Conservation (phyloP, 805 yeast genomes). For the Cyberlindnera euphorbiae region DNA sequence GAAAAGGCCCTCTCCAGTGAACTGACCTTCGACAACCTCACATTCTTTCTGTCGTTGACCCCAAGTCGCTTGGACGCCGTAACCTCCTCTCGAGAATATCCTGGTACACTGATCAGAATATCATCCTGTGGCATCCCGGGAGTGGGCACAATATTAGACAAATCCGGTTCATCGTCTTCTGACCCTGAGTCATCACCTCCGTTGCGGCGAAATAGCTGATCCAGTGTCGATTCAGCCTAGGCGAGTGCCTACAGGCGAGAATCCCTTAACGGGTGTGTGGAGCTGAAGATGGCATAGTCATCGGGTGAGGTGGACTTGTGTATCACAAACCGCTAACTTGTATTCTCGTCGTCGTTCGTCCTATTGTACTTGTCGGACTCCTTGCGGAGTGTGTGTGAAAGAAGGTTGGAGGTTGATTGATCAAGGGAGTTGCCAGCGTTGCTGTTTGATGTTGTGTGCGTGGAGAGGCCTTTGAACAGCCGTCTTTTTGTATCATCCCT, state of each 20-base stretch:
- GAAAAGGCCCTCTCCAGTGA: constrained; percentile 22
- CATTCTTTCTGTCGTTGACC: constrained; percentile 22
- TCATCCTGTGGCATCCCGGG: constrained; percentile 18
- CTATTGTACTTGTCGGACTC: constrained; percentile 23
- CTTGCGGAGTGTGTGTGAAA: constrained; percentile 24
- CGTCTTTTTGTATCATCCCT: constrained; percentile 22
- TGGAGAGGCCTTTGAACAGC: constrained; percentile 19
- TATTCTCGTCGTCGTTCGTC: constrained; percentile 4
- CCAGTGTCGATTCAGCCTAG: constrained; percentile 22
- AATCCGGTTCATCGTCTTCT: constrained; percentile 26
- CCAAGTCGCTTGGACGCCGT: constrained; percentile 22
- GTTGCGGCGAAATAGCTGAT: constrained; percentile 21
- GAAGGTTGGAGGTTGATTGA: constrained; percentile 18
- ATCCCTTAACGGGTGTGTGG: constrained; percentile 21
- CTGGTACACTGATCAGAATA: constrained; percentile 25
- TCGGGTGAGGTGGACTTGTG: constrained; percentile 26
- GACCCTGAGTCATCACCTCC: constrained; percentile 23
- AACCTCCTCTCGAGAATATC: constrained; percentile 25
- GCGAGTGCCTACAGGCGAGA: constrained; percentile 23
- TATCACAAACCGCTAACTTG: constrained; percentile 20
- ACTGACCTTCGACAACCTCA: constrained; percentile 20
- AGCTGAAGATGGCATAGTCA: constrained; percentile 21
- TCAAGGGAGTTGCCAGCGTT: constrained; percentile 11
- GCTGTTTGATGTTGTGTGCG: constrained; percentile 5
- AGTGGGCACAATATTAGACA: constrained; percentile 19